These are phyloP conservation scores for Tetracladium setigerum DNA, from an alignment of 495 filamentous ascomycete genomes.

Conservation along the genomic window DNA sequence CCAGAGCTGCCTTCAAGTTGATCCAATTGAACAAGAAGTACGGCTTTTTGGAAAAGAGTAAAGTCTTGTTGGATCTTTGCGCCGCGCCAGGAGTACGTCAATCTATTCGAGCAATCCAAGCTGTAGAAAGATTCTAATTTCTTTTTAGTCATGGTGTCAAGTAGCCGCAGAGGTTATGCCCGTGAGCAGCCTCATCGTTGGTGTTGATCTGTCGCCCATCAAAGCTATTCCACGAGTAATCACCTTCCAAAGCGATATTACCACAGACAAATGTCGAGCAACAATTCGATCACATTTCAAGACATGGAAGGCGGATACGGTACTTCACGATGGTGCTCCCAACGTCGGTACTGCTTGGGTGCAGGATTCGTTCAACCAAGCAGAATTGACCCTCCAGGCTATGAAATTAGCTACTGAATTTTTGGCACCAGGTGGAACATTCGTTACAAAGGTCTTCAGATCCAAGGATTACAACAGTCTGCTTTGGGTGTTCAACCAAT, in stretches of 20 bases:
- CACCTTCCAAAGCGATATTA: conserved; percentile 96
- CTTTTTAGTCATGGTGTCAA: conserved; percentile 84
- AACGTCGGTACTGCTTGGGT: conserved; percentile 98
- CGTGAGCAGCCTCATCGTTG: conserved; percentile 79
- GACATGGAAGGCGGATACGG: conserved; percentile 93
- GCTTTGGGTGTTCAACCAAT: conserved; percentile 96
- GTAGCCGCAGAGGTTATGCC: conserved; percentile 96
- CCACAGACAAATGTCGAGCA: conserved; percentile 91
- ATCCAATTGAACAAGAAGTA: conserved; percentile 99
- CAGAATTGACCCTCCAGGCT: conserved; percentile 86
- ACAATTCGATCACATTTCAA: conserved; percentile 87
- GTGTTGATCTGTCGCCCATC: conserved; percentile 92
- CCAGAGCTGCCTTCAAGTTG: conserved; percentile 94
- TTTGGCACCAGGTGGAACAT: conserved; percentile 79
- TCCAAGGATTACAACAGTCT: conserved; percentile 97
- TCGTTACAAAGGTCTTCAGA: conserved; percentile 96
- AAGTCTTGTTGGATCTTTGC: conserved; percentile 93
- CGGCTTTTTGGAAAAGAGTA: conserved; percentile 93
- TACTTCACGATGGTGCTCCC: conserved; percentile 96
- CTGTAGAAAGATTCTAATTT: conserved; percentile 23
- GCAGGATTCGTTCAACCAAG: conserved; percentile 96
- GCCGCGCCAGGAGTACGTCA: conserved; percentile 82
- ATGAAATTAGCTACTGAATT: conserved; percentile 95
- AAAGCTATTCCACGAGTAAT: conserved; percentile 91
- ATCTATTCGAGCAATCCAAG: background rate